These are phyloP conservation scores for Albophoma yamanashiensis DNA, from an alignment of 2,329 filamentous ascomycete genomes.

Conservation along the genomic window DNA sequence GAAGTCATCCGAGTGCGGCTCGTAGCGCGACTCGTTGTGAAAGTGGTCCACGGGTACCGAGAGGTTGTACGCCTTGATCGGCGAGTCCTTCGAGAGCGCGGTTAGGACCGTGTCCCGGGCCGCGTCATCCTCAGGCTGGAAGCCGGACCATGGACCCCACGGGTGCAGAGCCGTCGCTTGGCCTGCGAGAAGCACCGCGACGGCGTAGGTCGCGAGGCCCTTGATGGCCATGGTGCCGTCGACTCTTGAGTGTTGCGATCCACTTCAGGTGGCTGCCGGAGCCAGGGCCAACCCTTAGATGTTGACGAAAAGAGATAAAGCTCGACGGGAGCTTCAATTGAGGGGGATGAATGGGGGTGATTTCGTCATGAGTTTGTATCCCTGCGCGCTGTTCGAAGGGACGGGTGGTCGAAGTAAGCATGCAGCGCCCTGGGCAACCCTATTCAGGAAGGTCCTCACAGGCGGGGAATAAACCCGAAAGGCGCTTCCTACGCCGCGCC, in stretches of 20 bases:
- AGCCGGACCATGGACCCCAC: neutral
- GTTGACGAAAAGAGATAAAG: neutral
- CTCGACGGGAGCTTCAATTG: neutral
- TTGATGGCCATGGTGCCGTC: neutral
- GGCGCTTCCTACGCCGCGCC: neutral
- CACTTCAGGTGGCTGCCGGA: neutral
- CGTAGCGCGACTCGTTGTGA: slow-evolving; percentile 67
- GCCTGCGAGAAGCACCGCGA: neutral
- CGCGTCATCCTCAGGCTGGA: neutral
- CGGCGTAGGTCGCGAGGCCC: neutral
- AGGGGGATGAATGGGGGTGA: neutral
- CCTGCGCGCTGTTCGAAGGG: neutral
- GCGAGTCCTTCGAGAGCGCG: neutral
- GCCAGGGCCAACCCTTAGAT: too few relatives aligned
- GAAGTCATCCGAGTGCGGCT: slow-evolving; percentile 57
- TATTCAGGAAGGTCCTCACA: neutral
- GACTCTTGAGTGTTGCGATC: neutral
- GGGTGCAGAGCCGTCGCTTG: neutral
- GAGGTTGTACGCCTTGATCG: slow-evolving; percentile 17
- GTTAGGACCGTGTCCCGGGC: neutral
- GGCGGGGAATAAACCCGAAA: neutral
- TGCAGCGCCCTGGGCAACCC: neutral
- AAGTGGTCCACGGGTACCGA: slow-evolving; percentile 65
- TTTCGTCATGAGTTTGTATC: neutral
- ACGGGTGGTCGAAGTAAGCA: neutral